These are phyloP conservation scores for Tulasnella sp. DNA, from an alignment of 768 basidiomycete species.

Conservation along the genomic window DNA sequence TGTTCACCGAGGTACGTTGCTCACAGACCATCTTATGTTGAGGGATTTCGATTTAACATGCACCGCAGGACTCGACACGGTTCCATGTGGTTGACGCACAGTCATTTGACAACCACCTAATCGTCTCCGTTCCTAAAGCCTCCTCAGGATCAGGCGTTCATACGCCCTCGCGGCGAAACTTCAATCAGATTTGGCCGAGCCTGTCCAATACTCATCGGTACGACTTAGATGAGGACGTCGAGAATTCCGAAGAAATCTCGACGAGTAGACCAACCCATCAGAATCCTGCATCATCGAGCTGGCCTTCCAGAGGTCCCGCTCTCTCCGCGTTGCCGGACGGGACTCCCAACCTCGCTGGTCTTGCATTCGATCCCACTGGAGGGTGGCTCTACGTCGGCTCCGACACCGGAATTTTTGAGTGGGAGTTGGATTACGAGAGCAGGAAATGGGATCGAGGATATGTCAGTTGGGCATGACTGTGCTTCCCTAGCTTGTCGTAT, in stretches of 20 bases:
- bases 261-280: not conserved
- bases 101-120: conserved; percentile 59
- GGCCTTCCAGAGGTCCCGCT: not conserved
- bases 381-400: conserved; percentile 31
- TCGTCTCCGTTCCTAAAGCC: conserved; percentile 35
- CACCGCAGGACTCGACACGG: conserved; percentile 66
- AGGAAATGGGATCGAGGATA: conserved; percentile 20
- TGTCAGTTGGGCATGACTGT: conserved; percentile 21
- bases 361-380: conserved; percentile 30
- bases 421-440: conserved; percentile 23
- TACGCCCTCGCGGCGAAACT: not conserved
- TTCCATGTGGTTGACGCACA: conserved; percentile 83
- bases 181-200: not conserved
- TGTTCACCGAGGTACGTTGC: conserved; percentile 76
- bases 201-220: not conserved
- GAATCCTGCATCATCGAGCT: not conserved
- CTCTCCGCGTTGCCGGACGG: not conserved
- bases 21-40: not conserved
- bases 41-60: conserved; percentile 27
- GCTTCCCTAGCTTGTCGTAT: not conserved
- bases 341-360: conserved; percentile 23
- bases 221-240: conserved; percentile 3
- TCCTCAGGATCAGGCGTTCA: not conserved
- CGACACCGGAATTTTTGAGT: conserved; percentile 29
- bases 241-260: not conserved